Base-by-base conservation (phyloP, 2,329 filamentous ascomycete genomes). In the Aspergillus japonicus region DNA sequence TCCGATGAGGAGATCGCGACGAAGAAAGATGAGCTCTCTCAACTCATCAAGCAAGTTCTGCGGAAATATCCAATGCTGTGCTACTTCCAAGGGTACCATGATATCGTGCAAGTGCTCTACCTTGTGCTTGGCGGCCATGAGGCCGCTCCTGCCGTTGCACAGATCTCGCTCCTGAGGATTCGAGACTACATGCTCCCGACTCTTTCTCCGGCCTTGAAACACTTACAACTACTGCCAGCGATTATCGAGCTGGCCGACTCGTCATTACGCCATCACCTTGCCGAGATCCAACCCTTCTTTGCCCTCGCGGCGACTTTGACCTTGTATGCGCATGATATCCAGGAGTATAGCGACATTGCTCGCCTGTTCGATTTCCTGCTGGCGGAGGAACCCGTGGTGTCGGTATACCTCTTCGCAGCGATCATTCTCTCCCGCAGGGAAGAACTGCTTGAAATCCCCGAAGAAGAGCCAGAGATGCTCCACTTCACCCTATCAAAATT, bases 71-170 rank as follows among this genome's bases (percentile, higher is more conserved):
- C 93, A 16, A 88, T 89, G 73, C 85, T 99, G 39, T 92, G 88
- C 80, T 99, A 99, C 78, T 99, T 99, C 76, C 95, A 99, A 79
- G 95, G 95, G 73, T 99, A 96, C 75, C 95, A 99, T 77, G 95
- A 99, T 78, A 98, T 99, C 70, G 95, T 91, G 68, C 96, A 99
- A 78, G 95, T 99, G 24, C 84, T 99, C 61, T 85, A 98, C 47
- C 84, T 99, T 14, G 93, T 97, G 11, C 82, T 99, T 4, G 88
- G 89, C 0, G 78, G 85, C 10, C 71, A 81, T 23, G 73, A 81
- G 56, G 88, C 90, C 16, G 81, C 83, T 19, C 75, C 81, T 6
- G 86, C 89, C 16, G 86, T 96, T 33, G 84, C 90, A 35, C 89
- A 90, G n/a, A 86, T 99, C 60, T 96, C 93, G 3, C 82, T 93